Base-by-base conservation (phyloP, 2,329 filamentous ascomycete species). In the Colletotrichum theobromicola region DNA sequence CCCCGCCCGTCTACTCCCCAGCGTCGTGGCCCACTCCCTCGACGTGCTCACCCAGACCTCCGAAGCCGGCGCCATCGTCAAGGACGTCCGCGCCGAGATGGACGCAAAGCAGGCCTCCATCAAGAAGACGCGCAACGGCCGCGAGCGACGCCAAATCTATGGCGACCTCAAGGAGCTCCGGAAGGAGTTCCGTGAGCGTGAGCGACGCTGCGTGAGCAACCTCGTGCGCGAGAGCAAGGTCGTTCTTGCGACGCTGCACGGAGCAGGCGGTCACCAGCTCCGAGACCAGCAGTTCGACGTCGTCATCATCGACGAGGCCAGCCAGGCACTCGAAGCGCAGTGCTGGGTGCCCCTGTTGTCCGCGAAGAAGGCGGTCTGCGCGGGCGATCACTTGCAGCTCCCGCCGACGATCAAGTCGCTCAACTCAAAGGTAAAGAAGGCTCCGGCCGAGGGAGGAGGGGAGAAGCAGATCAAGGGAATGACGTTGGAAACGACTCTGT, bases 251-350 rank as follows among this genome's bases (percentile, higher is more conserved):
- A 99, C 97, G 4, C 88, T 99, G 58, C 97, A 99, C 83, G 97
- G 97, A 4, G 94, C 96, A 1, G 97, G 97, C 10, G 94, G 96
- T 0, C 93, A 92, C 78, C 95, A 98, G 84, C 86, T 98, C 35
- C 93, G 92, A 75, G 90, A 93, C 75, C 92, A 97, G 80, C 86
- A 91, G 67, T 99, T 99, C 77, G 97, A 99, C 82, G 94, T 98
- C 6, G 94, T 99, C 32, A 93, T 99, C 75, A 95, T 99, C 71
- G 97, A 99, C 80, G 97, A 99, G 85, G 97, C 96, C 6, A 97
- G 94, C 82, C 97, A 99, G 83, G 97, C 97, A 3, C 88, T 98
- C 12, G 97, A 99, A 84, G 96, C 97, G 1, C 96, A 98, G 83
- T 98, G 96, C 85, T 99, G 97, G 97, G 96, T 98, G 66, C 93